Evolutionary conservation across 768 basidiomycete genomes (phyloP).

Genomic region (Termitomyces bulborhizus): DNA sequence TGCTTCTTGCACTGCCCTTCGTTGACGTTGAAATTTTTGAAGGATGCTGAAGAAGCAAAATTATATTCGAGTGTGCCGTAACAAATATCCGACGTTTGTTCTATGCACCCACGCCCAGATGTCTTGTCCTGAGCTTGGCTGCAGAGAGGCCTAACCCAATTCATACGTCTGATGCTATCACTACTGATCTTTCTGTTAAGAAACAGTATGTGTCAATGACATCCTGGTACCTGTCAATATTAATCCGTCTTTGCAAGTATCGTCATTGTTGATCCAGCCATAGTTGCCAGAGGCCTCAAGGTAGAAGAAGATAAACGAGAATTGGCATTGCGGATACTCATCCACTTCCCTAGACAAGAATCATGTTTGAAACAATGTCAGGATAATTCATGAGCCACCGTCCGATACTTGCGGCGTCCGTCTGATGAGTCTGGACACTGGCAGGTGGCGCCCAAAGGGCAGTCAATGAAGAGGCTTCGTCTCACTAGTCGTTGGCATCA

Average conservation of each 20-base stretch:
- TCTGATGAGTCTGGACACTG: neutral
- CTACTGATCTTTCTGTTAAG: conserved; percentile 55
- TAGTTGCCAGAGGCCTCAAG: neutral
- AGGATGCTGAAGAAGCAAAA: conserved; percentile 57
- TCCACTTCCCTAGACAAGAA: neutral
- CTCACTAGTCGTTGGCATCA: no score
- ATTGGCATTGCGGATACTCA: neutral
- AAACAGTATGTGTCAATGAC: conserved; percentile 21
- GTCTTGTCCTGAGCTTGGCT: neutral
- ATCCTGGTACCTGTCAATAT: neutral
- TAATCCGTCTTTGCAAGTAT: neutral
- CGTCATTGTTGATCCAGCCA: neutral
- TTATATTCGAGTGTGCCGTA: conserved; percentile 47
- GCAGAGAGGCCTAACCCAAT: conserved; percentile 49
- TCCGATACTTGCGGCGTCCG: neutral
- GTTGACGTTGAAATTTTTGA: conserved; percentile 16
- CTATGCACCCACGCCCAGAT: no score
- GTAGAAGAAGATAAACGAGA: neutral
- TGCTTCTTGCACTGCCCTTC: neutral
- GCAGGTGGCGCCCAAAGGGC: no score
- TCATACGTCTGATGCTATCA: conserved; percentile 77
- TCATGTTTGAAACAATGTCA: neutral
- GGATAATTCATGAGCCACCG: neutral
- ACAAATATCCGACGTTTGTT: no score
- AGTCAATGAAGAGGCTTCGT: no score